Percentiles rank a stretch among this genome's conserved stretches.
Conservation (phyloP, 2,329 filamentous ascomycete genomes). For the Aschersonia sp. region DNA sequence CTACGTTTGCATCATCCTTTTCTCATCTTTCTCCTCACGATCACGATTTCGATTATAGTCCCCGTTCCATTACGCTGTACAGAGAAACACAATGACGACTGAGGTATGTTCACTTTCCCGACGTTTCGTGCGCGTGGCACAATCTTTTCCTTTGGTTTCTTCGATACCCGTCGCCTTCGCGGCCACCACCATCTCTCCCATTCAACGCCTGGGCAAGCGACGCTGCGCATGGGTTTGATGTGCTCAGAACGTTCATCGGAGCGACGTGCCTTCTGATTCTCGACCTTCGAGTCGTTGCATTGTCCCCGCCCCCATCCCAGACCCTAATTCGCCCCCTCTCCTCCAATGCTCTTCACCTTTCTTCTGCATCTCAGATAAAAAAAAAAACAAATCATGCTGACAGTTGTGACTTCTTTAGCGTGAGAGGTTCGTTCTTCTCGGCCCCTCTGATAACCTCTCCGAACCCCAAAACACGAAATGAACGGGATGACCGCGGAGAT, state of each 20-base stretch:
- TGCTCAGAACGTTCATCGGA: no score
- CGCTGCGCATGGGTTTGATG: neutral
- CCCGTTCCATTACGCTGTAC: slow-evolving; percentile 2
- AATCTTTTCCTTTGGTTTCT: neutral
- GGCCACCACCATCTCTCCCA: no score
- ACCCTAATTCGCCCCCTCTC: slow-evolving; percentile 3
- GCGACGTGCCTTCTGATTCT: no score
- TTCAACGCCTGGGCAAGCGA: neutral
- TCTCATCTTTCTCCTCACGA: slow-evolving; percentile 3
- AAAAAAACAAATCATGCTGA: slow-evolving; percentile 14
- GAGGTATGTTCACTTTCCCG: slow-evolving; percentile 14
- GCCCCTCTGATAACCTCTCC: slow-evolving; percentile 4
- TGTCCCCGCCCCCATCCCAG: no score
- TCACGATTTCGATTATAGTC: neutral
- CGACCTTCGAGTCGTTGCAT: no score
- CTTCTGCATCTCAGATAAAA: neutral
- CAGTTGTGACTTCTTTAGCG: slow-evolving; percentile 33
- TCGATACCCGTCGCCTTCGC: no score
- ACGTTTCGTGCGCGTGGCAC: no score
- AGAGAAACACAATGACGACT: slow-evolving; percentile 14
- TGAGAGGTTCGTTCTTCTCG: slow-evolving; percentile 45
- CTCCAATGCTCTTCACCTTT: neutral
- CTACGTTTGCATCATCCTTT: slow-evolving; percentile 8
- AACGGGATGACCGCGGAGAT: slow-evolving; percentile 8
- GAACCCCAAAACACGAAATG: neutral